Base-by-base conservation (phyloP, 2,329 filamentous ascomycete species). In the Iodosphaeria phyllophila region DNA sequence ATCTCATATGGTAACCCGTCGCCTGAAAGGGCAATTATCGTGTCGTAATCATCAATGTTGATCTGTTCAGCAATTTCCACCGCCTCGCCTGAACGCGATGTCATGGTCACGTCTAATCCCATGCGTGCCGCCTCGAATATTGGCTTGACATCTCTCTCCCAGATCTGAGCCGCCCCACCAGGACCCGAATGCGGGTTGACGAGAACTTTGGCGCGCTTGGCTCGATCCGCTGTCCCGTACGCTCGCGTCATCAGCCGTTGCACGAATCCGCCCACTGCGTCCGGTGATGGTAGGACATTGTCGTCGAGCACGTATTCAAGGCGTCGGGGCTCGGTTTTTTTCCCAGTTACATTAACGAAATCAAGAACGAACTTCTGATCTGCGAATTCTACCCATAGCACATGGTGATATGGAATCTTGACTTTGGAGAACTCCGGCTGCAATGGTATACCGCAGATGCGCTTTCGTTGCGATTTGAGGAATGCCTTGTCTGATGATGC, bases 1-100 rank as follows among this genome's bases (percentile, higher is more conserved):
- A 92, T 76, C 49, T 98, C 89, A 44, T 92, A 76, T 0, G 82
- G 75, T 19, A 92, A 60, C 7, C 89, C 89, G 39, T 98, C 89
- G 4, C 89, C 89, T 1, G 86, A 93, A 43, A 82, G 89, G 32
- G 80, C 79, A 14, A 86, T 71, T 9, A 95, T 64, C 6, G 83
- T 74, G 51, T 98, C 89, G 47, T 72, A 92, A 2, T 62, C 65
- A 23, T 83, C 66, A 15, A 89, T 61, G 41, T 93, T 78, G 24
- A 92, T 51, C 20, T 70, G 60, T 42, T 77, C 61, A 8, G 71
- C 73, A 31, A 95, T 72, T 12, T 80, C 74, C 2, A 74, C 59
- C 1, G 79, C 89, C 49, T 95, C 77, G 4, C 82, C 82, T 9
- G 63, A 56, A 41, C 74, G 64, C 20, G 59, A 62, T 2, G 91